Evolutionary conservation across 2,329 filamentous ascomycete genomes (phyloP).

Genomic region (Trichoderma lentiforme): DNA sequence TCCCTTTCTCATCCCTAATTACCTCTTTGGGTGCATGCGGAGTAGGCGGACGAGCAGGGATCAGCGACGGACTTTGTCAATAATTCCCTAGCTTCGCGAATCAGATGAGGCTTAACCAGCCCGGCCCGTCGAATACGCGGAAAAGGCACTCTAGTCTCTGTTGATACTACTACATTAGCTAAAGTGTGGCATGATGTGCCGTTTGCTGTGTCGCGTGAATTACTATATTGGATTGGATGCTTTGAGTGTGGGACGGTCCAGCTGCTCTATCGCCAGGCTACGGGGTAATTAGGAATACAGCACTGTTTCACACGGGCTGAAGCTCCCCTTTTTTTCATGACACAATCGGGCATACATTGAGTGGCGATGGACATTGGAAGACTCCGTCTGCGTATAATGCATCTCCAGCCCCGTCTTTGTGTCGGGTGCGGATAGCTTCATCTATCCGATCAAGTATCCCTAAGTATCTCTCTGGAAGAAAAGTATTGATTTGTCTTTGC

Average conservation of each 20-base stretch:
- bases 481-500: background rate
- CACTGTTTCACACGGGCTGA: background rate
- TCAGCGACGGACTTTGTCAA: background rate
- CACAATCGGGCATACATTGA: background rate
- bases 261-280: background rate
- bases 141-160: background rate
- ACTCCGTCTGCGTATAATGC: background rate
- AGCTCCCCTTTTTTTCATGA: background rate
- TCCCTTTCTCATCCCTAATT: background rate
- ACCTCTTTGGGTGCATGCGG: slow-evolving; percentile 1
- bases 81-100: background rate
- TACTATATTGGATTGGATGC: background rate
- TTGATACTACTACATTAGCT: background rate
- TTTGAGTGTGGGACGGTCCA: background rate
- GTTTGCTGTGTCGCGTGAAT: background rate
- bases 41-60: background rate
- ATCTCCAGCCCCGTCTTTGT: background rate
- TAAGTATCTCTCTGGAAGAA: no score
- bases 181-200: background rate
- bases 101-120: background rate
- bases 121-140: background rate
- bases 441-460: background rate
- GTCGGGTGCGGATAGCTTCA: slow-evolving; percentile 3
- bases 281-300: background rate
- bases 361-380: background rate